These are phyloP conservation scores for Nidularia sp. DNA, from an alignment of 768 basidiomycete genomes.

Conservation along the genomic window DNA sequence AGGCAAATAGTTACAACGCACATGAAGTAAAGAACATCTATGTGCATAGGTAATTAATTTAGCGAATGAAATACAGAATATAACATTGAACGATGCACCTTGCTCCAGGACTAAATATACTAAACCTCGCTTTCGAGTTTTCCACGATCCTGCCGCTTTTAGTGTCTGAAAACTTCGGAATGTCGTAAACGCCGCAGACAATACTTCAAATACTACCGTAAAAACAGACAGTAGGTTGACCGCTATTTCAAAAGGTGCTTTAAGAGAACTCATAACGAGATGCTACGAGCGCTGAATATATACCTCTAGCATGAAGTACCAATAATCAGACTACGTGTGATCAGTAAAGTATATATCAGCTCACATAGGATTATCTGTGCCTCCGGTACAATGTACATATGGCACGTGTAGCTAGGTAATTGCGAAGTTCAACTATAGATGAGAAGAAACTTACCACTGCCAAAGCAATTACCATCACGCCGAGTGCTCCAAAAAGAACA, in stretches of 20 bases:
- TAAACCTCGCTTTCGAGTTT: background rate
- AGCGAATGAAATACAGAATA: background rate
- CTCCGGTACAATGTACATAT: conserved; percentile 3
- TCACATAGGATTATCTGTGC: conserved; percentile 6
- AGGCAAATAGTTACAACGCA: background rate
- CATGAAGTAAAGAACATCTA: background rate
- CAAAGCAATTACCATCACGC: background rate
- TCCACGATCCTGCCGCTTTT: background rate
- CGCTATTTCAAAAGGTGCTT: background rate
- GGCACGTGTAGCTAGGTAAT: background rate
- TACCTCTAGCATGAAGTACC: background rate
- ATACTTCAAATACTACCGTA: background rate
- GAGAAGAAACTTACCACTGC: background rate
- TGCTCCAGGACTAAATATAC: background rate
- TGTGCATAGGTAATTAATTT: background rate
- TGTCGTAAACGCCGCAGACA: background rate
- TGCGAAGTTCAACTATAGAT: background rate
- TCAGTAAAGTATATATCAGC: background rate
- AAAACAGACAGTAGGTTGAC: background rate
- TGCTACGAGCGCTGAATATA: background rate
- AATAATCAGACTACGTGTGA: background rate
- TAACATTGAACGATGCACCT: background rate
- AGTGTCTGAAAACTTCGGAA: background rate
- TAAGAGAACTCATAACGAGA: background rate
- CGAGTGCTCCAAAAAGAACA: background rate